Evolutionary conservation across 139 green algal genomes (phyloP).

Genomic region (Tetraselmis chui): DNA sequence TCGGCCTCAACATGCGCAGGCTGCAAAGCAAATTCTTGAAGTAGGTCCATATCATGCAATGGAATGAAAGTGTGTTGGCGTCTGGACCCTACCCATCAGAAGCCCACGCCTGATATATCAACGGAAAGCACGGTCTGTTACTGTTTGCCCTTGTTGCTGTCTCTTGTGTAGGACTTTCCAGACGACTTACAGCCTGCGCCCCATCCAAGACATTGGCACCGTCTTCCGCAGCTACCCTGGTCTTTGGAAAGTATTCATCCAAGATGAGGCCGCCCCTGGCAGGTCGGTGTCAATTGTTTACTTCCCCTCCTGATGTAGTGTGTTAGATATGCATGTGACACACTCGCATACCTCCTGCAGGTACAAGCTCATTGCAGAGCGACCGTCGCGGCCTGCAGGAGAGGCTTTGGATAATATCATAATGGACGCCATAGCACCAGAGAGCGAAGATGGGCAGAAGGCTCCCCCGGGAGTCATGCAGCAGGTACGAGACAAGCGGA

Average conservation of each 20-base stretch:
- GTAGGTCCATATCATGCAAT: too few species aligned
- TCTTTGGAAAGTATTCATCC: constrained; percentile 70
- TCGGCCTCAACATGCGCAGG: constrained; percentile 85
- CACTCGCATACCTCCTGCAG: neutral
- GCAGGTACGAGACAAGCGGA: neutral
- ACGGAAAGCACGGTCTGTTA: too few species aligned
- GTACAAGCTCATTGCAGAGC: neutral
- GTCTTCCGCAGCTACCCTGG: constrained; percentile 75
- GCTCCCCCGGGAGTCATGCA: neutral
- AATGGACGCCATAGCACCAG: neutral
- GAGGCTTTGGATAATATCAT: neutral
- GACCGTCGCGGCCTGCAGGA: neutral
- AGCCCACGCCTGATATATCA: too few species aligned
- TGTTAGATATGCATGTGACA: neutral
- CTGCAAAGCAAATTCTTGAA: constrained; percentile 69
- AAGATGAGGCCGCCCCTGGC: constrained; percentile 25
- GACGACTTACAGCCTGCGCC: constrained; percentile 80
- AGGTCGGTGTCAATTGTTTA: too few species aligned
- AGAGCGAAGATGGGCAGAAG: neutral
- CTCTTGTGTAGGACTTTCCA: constrained; percentile 42
- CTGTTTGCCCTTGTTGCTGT: too few species aligned
- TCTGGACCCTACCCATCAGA: too few species aligned
- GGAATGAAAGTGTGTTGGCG: too few species aligned
- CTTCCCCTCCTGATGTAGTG: too few species aligned
- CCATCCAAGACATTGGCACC: constrained; percentile 64